Conservation (phyloP, 345 rosid genomes). For the Mercurialis annua region DNA sequence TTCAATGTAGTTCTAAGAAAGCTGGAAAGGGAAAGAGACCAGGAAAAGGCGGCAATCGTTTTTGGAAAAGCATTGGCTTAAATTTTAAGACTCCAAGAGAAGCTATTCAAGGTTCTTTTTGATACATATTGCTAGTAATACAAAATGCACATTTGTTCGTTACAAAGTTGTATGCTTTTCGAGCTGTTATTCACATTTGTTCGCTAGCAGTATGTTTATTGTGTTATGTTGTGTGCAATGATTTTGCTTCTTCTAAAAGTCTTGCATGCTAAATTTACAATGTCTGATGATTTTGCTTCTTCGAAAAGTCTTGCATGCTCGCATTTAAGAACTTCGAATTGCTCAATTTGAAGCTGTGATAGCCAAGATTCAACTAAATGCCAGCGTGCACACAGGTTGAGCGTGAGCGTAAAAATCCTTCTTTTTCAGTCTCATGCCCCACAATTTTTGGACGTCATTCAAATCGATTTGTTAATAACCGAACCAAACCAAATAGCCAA, state of each 20-base stretch:
- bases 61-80: constrained; percentile 76
- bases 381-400: no score
- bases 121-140: no score
- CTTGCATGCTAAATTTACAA: background rate
- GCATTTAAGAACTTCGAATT: background rate
- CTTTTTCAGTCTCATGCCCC: no score
- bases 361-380: no score
- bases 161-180: background rate
- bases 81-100: constrained; percentile 91
- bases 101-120: constrained; percentile 61
- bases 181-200: no score
- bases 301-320: constrained; percentile 6
- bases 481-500: no score
- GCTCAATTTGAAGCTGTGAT: constrained; percentile 5
- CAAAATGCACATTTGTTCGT: no score
- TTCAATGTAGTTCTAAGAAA: constrained; percentile 56
- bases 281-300: constrained; percentile 6
- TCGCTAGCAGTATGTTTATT: no score
- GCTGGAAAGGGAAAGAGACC: constrained; percentile 84
- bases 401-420: no score
- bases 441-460: no score
- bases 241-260: background rate
- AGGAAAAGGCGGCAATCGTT: constrained; percentile 90
- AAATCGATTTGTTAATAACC: no score
- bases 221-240: no score